phyloP scores from a whole-genome alignment of 495 filamentous ascomycete species.

The Aspergillus panamensis region DNA sequence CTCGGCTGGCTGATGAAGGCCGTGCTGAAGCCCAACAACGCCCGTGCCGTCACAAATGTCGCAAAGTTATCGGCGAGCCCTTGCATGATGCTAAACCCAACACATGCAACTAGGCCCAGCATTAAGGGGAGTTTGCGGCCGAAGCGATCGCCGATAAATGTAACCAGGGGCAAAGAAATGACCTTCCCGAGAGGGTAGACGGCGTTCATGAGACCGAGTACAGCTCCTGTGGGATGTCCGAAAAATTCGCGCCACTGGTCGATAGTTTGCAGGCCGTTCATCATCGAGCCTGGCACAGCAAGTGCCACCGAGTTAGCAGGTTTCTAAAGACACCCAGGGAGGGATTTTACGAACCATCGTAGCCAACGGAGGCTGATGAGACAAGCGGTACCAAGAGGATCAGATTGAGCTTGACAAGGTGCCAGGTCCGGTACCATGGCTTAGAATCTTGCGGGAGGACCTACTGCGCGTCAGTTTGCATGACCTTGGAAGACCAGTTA shows the following conservation, averaged over 20 bases:
- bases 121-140: background rate
- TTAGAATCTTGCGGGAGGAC: constrained; percentile 33
- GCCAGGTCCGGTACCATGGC: constrained; percentile 32
- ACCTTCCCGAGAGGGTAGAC: constrained; percentile 64
- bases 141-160: background rate
- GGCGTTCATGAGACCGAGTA: constrained; percentile 60
- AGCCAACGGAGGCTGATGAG: constrained; percentile 37
- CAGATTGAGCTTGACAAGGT: constrained; percentile 40
- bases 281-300: constrained; percentile 22
- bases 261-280: constrained; percentile 35
- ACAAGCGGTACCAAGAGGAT: constrained; percentile 38
- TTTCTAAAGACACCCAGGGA: background rate
- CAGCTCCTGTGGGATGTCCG: constrained; percentile 43
- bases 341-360: constrained; percentile 27
- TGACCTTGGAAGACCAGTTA: background rate
- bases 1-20: background rate
- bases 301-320: background rate
- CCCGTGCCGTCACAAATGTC: background rate
- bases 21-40: background rate
- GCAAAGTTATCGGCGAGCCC: background rate
- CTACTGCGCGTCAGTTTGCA: background rate
- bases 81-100: background rate
- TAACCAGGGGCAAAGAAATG: constrained; percentile 12
- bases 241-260: constrained; percentile 29
- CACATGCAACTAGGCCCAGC: background rate